Percentiles rank a stretch among this genome's conserved stretches.
phyloP scores from a whole-genome alignment of 2,329 filamentous ascomycete species.

The Talaromyces sp. region DNA sequence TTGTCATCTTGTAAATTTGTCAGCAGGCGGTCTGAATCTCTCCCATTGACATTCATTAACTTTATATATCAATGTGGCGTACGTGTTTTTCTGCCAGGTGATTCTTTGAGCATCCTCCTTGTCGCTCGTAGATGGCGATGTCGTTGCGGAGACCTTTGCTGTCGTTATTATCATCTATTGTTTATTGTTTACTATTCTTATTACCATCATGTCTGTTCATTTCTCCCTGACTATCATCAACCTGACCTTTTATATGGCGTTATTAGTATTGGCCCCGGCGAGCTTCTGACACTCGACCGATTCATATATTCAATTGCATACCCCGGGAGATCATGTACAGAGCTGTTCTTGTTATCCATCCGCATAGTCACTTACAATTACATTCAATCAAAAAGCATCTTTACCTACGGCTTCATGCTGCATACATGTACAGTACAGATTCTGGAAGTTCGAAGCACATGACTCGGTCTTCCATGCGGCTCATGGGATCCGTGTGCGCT shows the following conservation, averaged over 20 bases:
- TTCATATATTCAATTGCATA: constrained; percentile 16
- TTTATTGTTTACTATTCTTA: neutral
- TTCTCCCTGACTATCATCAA: neutral
- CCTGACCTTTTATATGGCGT: constrained; percentile 6
- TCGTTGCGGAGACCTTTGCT: neutral
- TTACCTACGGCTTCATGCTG: neutral
- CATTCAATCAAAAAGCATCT: neutral
- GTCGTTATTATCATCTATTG: neutral
- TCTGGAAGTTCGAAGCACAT: neutral
- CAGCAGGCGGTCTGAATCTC: neutral
- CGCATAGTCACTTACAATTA: neutral
- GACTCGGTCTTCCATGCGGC: constrained; percentile 1
- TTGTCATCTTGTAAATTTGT: neutral
- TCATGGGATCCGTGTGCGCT: neutral
- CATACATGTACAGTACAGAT: neutral
- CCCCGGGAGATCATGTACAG: constrained; percentile 12
- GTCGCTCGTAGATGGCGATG: neutral
- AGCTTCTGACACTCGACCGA: constrained; percentile 20
- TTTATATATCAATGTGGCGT: constrained; percentile 9
- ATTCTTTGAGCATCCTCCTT: constrained; percentile 3
- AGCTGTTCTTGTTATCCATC: neutral
- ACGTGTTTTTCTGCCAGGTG: neutral
- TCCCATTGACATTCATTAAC: neutral
- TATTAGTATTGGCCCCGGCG: constrained; percentile 14
- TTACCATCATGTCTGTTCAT: constrained; percentile 1